These are phyloP conservation scores for Cicer yamashitae DNA, from an alignment of 306 rosid species.

Conservation along the genomic window DNA sequence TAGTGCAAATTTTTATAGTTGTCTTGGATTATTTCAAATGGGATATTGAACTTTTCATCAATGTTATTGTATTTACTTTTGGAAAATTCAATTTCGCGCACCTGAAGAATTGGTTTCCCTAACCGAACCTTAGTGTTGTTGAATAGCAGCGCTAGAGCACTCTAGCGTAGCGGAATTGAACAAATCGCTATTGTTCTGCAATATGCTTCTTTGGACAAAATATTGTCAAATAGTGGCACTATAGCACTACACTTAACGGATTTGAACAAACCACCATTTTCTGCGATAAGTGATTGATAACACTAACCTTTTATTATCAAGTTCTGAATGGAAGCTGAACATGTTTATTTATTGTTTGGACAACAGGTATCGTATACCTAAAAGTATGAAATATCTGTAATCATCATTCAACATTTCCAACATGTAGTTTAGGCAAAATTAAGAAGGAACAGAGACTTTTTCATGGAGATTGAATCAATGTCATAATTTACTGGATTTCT, in stretches of 20 bases:
- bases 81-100: background rate
- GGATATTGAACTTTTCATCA: constrained; percentile 24
- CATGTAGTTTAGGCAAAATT: constrained; percentile 8
- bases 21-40: background rate
- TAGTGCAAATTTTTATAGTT: constrained; percentile 6
- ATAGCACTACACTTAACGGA: too few relatives aligned
- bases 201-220: too few relatives aligned
- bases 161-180: too few relatives aligned
- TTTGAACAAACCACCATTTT: too few relatives aligned
- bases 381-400: constrained; percentile 7
- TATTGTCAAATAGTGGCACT: too few relatives aligned
- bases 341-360: background rate
- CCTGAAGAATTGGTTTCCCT: background rate
- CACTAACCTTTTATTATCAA: background rate
- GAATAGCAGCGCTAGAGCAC: too few relatives aligned
- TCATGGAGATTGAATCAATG: constrained; percentile 7
- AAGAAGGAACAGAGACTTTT: background rate
- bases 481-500: constrained; percentile 25
- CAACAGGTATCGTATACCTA: background rate
- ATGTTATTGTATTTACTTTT: constrained; percentile 7
- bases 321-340: background rate
- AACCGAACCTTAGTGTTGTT: background rate
- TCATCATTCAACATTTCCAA: constrained; percentile 1
- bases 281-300: too few relatives aligned
- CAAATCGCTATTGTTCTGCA: too few relatives aligned